A percentile compares a stretch with the other conserved stretches of the same genome.
phyloP scores from a whole-genome alignment of 352 stramenopile genomes.

The Phytopythium oedochilum region DNA sequence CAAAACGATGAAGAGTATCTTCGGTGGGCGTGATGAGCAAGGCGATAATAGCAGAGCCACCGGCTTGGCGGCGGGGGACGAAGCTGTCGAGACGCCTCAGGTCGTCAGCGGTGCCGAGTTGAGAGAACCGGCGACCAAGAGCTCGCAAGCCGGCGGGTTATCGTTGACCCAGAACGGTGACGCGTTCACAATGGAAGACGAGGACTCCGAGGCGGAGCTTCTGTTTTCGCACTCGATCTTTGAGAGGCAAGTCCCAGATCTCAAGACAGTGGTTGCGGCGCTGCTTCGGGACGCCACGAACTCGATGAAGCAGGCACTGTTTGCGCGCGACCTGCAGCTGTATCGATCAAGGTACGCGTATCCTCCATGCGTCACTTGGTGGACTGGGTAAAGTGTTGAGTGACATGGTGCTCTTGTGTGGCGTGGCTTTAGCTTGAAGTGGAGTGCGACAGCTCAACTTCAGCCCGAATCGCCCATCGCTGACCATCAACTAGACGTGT shows the following conservation, averaged over 20 bases:
- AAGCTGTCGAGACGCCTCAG: not conserved
- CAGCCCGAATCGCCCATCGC: conserved; percentile 5
- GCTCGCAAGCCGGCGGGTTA: not conserved
- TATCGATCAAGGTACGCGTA: conserved; percentile 24
- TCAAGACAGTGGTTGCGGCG: conserved; percentile 25
- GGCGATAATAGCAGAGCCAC: not conserved
- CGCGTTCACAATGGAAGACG: conserved; percentile 11
- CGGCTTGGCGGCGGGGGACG: not conserved
- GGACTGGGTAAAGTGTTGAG: not conserved
- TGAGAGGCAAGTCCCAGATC: conserved; percentile 47
- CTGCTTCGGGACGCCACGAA: conserved; percentile 26
- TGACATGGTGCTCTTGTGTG: not conserved
- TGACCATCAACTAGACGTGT: conserved; percentile 13
- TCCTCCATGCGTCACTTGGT: conserved; percentile 10
- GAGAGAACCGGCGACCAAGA: not conserved
- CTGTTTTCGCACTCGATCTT: conserved; percentile 75
- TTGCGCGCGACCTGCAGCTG: conserved; percentile 25
- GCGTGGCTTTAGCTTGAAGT: conserved; percentile 15
- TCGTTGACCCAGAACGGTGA: not conserved
- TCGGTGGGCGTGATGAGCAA: conserved; percentile 27
- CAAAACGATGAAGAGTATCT: conserved; percentile 68
- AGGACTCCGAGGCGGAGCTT: conserved; percentile 40
- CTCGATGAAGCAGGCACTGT: conserved; percentile 15
- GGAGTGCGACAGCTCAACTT: not conserved
- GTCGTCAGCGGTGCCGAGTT: not conserved